Evolutionary conservation across 2,329 filamentous ascomycete species (phyloP), one percentile per base, ranked within the genome.

Genomic region (Neonectria punicea): DNA sequence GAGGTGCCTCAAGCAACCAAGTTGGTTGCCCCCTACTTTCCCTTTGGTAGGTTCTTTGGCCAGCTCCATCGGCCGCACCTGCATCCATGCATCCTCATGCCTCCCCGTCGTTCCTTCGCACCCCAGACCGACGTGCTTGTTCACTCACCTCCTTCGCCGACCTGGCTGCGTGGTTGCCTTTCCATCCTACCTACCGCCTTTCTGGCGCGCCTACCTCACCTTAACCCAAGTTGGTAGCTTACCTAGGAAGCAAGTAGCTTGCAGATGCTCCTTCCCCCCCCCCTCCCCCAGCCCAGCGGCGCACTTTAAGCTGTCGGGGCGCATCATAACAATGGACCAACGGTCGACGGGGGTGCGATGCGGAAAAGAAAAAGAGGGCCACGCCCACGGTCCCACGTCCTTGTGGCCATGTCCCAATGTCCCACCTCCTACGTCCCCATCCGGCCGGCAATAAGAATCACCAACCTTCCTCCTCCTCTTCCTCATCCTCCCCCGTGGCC

Each of bases 361-460:
- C 55, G 51, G 50, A 65, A 70, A 70, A 64, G 66, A 68, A 62
- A 66, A 67, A 63, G 57, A 74, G 62, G 68, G 66, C 67, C 72
- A 74, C 72, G 63, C 66, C 72, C 72, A 63, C 64, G 64, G 71
- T 70, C 50, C 68, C 70, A 72, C 67, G 68, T 69, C 67, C 66
- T 56, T 49, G 57, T 60, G 62, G 59, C 61, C 61, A 56, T 54
- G 53, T 67, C 67, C 57, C 44, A 61, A 63, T 63, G 67, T 66
- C 71, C 69, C 65, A 71, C 62, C 69, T 70, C 67, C 70, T 67
- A 71, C 71, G 67, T 67, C 66, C 67, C 66, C 72, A 60, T 74
- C 66, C 64, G 70, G 69, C 72, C 67, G 67, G 68, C 72, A 73
- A 74, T 74, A 74, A 74, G 72, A 74, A 74, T 73, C 72, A 72